Evolutionary conservation across 371 early-diverging fungal species (phyloP).

Genomic region (Astathelohania contejeani): DNA sequence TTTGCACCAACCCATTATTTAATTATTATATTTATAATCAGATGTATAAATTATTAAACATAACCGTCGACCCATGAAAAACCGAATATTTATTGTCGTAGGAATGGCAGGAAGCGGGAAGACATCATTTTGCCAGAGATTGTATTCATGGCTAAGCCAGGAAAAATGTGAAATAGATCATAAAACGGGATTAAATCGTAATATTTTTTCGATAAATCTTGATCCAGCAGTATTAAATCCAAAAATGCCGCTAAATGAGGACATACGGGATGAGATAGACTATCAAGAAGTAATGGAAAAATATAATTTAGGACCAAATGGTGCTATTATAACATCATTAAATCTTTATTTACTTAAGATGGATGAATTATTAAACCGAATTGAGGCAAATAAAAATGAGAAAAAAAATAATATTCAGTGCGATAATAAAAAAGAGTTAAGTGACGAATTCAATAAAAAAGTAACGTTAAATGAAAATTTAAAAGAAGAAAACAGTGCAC

Average conservation of each 20-base stretch:
- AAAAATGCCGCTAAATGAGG: constrained; percentile 83
- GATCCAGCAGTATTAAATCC: constrained; percentile 85
- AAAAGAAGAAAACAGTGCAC: constrained; percentile 5
- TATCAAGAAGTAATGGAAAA: constrained; percentile 95
- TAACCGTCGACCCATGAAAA: background rate
- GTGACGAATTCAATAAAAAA: too few relatives aligned
- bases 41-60: too few relatives aligned
- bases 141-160: constrained; percentile 48
- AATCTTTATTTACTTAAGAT: constrained; percentile 86
- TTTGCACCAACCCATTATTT: too few relatives aligned
- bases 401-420: constrained; percentile 56
- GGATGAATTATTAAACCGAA: constrained; percentile 64
- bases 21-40: too few relatives aligned
- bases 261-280: constrained; percentile 89
- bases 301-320: constrained; percentile 94
- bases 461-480: too few relatives aligned
- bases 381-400: constrained; percentile 54
- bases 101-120: constrained; percentile 98
- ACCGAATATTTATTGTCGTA: constrained; percentile 47
- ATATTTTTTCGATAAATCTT: constrained; percentile 77
- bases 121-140: constrained; percentile 76
- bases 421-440: background rate
- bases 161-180: constrained; percentile 24
- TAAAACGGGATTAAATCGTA: constrained; percentile 44
- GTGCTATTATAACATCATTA: constrained; percentile 81